phyloP scores from a whole-genome alignment of 2,329 filamentous ascomycete genomes.

The Biscogniauxia marginata region DNA sequence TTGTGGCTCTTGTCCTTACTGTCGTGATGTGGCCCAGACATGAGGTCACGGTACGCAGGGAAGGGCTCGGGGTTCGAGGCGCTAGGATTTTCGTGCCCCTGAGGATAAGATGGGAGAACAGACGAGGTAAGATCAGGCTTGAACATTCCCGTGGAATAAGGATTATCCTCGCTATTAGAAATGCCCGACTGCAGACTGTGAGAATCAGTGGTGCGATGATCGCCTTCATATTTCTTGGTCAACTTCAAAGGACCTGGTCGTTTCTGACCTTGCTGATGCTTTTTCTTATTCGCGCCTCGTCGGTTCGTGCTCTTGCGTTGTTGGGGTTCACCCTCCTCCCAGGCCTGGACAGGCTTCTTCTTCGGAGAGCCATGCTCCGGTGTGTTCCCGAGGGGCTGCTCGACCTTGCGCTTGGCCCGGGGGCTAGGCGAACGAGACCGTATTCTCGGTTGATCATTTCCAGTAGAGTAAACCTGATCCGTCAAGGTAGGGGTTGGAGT shows the following conservation, averaged over 20 bases:
- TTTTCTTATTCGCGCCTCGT: background rate
- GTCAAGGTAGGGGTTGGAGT: background rate
- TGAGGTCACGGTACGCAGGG: slow-evolving; percentile 17
- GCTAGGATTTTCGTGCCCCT: background rate
- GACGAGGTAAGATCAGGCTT: slow-evolving; percentile 1
- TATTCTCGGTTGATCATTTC: background rate
- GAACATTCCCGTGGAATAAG: background rate
- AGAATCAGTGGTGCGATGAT: background rate
- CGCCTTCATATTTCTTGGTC: slow-evolving; percentile 9
- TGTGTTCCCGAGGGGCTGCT: background rate
- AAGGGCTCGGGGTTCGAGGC: slow-evolving; percentile 15
- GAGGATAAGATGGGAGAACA: background rate
- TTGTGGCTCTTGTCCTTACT: background rate
- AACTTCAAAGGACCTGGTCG: background rate
- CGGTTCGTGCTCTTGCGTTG: background rate
- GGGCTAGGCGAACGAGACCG: background rate
- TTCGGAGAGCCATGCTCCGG: slow-evolving; percentile 2
- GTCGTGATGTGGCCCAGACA: slow-evolving; percentile 5
- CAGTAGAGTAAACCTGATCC: background rate
- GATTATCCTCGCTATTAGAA: background rate
- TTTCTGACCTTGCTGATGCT: background rate
- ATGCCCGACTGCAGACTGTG: background rate
- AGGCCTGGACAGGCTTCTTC: slow-evolving; percentile 5
- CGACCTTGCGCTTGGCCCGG: slow-evolving; percentile 13
- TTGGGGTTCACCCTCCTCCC: background rate